Conservation (phyloP, 176 grass and related monocot genomes). For the Avena eriantha region DNA sequence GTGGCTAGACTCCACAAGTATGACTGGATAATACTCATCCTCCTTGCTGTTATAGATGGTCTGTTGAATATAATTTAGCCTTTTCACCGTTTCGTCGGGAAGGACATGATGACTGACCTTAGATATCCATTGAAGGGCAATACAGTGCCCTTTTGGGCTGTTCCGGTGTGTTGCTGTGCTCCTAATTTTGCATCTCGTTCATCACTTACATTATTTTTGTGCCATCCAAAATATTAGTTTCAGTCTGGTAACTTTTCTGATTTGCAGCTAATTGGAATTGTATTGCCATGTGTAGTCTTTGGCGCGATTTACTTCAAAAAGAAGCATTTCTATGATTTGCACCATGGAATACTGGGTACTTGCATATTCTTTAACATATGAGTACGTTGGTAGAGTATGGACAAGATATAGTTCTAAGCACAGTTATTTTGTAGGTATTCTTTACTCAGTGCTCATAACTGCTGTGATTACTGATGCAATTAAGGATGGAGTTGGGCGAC, state of each 20-base stretch:
- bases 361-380: slow-evolving; percentile 21
- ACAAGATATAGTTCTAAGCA: slow-evolving; percentile 1
- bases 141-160: slow-evolving; percentile 83
- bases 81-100: slow-evolving; percentile 85
- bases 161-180: slow-evolving; percentile 62
- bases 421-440: slow-evolving; percentile 66
- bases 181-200: slow-evolving; percentile 15
- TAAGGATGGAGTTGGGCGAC: slow-evolving; percentile 92
- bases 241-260: slow-evolving; percentile 27
- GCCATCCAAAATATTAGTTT: slow-evolving; percentile 10
- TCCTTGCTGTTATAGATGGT: slow-evolving; percentile 69
- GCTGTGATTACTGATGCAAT: slow-evolving; percentile 94
- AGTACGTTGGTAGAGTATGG: background rate
- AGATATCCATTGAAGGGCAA: slow-evolving; percentile 81
- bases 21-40: slow-evolving; percentile 84
- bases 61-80: slow-evolving; percentile 77
- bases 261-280: slow-evolving; percentile 79
- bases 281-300: slow-evolving; percentile 69
- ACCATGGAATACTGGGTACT: slow-evolving; percentile 93
- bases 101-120: slow-evolving; percentile 88
- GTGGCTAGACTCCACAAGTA: slow-evolving; percentile 75
- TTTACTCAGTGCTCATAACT: slow-evolving; percentile 96
- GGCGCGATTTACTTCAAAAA: slow-evolving; percentile 83
- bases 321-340: slow-evolving; percentile 94
- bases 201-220: slow-evolving; percentile 36